phyloP scores from a whole-genome alignment of 257 asterid genomes.

The Nemophila menziesii region DNA sequence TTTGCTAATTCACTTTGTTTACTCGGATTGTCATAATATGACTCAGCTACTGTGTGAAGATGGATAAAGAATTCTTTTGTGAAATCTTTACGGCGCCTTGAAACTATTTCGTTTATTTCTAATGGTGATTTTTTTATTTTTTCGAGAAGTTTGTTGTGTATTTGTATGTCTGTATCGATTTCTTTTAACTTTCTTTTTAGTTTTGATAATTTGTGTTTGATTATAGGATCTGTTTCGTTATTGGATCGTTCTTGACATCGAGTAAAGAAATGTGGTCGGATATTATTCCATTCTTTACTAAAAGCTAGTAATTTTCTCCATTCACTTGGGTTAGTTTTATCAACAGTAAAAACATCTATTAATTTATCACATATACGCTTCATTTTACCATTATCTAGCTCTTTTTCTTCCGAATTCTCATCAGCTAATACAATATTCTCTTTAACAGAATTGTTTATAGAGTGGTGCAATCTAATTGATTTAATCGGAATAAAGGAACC shows the following conservation, averaged over 20 bases:
- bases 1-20: conserved; percentile 86
- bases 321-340: conserved; percentile 77
- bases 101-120: conserved; percentile 57
- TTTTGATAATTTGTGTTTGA: conserved; percentile 62
- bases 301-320: conserved; percentile 78
- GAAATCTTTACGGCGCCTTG: conserved; percentile 90
- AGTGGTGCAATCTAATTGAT: conserved; percentile 16
- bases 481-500: conserved; percentile 21
- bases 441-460: conserved; percentile 20
- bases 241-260: conserved; percentile 70
- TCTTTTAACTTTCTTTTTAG: conserved; percentile 83
- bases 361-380: conserved; percentile 62
- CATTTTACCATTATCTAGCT: conserved; percentile 48
- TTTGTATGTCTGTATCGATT: conserved; percentile 76
- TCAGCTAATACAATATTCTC: conserved; percentile 17
- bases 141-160: conserved; percentile 72
- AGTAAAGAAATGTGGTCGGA: conserved; percentile 69
- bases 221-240: conserved; percentile 58
- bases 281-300: conserved; percentile 72
- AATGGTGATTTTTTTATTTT: conserved; percentile 48
- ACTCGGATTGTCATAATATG: conserved; percentile 54
- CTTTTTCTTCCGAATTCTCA: conserved; percentile 23
- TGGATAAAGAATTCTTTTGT: conserved; percentile 84
- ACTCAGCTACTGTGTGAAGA: conserved; percentile 67
- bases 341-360: conserved; percentile 75